phyloP scores from a whole-genome alignment of 1,139 yeast species.

The Magnusiomyces tetraspermus region DNA sequence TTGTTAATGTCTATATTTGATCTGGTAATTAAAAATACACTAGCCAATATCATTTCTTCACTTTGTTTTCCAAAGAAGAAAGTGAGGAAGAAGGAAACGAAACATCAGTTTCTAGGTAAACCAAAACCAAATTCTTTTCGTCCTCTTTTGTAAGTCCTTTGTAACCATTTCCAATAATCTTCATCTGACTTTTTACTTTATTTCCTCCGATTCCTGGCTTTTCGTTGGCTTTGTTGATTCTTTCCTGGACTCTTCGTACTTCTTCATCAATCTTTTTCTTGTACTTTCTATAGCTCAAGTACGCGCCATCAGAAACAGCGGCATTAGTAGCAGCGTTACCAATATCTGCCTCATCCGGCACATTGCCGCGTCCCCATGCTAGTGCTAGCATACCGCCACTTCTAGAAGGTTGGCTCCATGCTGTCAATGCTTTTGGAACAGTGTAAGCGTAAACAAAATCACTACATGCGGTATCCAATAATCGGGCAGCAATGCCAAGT shows the following conservation, averaged over 20 bases:
- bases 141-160: background rate
- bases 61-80: too few relatives aligned
- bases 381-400: conserved; percentile 50
- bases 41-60: too few relatives aligned
- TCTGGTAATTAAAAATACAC: too few relatives aligned
- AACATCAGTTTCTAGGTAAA: background rate
- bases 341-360: background rate
- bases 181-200: background rate
- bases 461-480: conserved; percentile 38
- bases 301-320: background rate
- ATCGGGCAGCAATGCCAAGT: conserved; percentile 38
- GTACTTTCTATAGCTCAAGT: background rate
- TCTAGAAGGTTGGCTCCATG: conserved; percentile 66
- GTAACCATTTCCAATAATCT: background rate
- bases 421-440: conserved; percentile 39
- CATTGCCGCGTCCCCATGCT: too few relatives aligned
- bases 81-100: background rate
- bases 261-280: background rate
- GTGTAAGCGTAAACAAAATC: conserved; percentile 45
- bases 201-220: too few relatives aligned
- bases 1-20: too few relatives aligned
- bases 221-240: too few relatives aligned
- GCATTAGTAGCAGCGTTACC: too few relatives aligned
- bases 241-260: too few relatives aligned
- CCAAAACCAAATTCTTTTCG: background rate